Evolutionary conservation across 2,329 filamentous ascomycete species (phyloP), one percentile per base, ranked within the genome.

Genomic region (Exophiala lecanii-corni): DNA sequence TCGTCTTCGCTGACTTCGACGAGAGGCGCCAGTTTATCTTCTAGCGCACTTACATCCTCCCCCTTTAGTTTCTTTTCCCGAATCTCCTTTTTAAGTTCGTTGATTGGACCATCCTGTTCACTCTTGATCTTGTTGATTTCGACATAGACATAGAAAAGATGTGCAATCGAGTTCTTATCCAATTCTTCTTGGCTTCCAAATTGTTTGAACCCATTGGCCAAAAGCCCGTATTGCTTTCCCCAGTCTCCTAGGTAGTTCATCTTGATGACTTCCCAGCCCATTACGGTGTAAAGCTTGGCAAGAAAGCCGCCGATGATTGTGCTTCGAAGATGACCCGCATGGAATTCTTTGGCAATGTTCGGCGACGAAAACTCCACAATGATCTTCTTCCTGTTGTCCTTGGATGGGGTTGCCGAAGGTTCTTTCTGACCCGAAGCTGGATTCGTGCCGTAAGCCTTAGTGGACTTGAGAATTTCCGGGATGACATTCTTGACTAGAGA

Each of bases 241-340:
- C 79, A 83, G 57, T 83, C 79, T 49, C 79, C 79, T 3, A 82
- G 71, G 60, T 82, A 82, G 65, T 83, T 82, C 73, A 82, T 76
- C 47, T 75, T 72, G 37, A 75, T 63, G 2, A 81, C 77, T 10
- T 81, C 73, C 76, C 78, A 81, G 40, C 79, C 79, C 51, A 76
- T 73, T 30, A 72, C 67, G 43, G 75, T 71, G 61, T 79, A 78
- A 9, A 82, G 62, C 56, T 82, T 82, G 10, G 76, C 69, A 19
- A 82, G 63, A 63, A 82, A 83, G 43, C 78, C 79, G 51, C 79
- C 79, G 43, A 83, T 81, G 58, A 83, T 82, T 35, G 79, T 82
- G 63, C 76, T 80, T 55, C 79, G 70, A 59, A 83, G 62, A 62
- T 83, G 79, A 37, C 78, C 79, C 6, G 77, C 78, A 56, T 81